phyloP scores from a whole-genome alignment of 2,329 filamentous ascomycete species.

The Stylonectria norvegica region DNA sequence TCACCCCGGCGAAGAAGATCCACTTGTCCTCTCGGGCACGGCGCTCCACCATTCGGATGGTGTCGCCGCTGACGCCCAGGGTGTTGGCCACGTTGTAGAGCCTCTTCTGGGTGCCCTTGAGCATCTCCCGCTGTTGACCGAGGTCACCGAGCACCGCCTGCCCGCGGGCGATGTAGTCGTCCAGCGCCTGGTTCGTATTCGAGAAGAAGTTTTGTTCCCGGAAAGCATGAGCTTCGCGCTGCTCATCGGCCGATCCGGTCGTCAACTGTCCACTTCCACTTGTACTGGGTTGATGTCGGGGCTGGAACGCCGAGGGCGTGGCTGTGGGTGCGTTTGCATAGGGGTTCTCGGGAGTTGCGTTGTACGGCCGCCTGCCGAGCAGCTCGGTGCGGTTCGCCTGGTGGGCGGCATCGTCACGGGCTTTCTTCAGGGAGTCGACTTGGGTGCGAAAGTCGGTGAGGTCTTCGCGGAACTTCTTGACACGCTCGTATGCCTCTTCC shows the following conservation, averaged over 20 bases:
- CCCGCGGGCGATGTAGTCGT: constrained; percentile 90
- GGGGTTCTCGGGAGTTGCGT: constrained; percentile 84
- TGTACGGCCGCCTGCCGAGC: constrained; percentile 77
- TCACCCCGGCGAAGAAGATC: constrained; percentile 87
- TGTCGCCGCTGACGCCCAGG: constrained; percentile 88
- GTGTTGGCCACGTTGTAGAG: constrained; percentile 94
- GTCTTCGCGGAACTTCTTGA: constrained; percentile 81
- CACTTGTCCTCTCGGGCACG: constrained; percentile 93
- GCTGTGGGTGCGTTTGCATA: constrained; percentile 61
- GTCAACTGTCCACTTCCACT: constrained; percentile 29
- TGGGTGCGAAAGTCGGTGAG: constrained; percentile 74
- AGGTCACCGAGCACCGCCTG: constrained; percentile 87
- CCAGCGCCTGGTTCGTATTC: constrained; percentile 77
- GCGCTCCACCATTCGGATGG: constrained; percentile 93
- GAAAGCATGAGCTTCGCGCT: constrained; percentile 76
- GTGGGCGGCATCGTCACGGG: constrained; percentile 70
- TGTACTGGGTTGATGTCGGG: constrained; percentile 42
- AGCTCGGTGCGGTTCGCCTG: constrained; percentile 71
- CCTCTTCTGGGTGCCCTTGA: constrained; percentile 89
- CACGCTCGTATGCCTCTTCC: constrained; percentile 80
- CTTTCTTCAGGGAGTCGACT: constrained; percentile 73
- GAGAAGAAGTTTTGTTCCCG: constrained; percentile 86
- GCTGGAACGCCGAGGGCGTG: constrained; percentile 37
- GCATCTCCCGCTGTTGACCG: constrained; percentile 84
- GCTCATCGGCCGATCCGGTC: constrained; percentile 56